Conservation (phyloP, 2,329 filamentous ascomycete species). For the Aspergillus niger region DNA sequence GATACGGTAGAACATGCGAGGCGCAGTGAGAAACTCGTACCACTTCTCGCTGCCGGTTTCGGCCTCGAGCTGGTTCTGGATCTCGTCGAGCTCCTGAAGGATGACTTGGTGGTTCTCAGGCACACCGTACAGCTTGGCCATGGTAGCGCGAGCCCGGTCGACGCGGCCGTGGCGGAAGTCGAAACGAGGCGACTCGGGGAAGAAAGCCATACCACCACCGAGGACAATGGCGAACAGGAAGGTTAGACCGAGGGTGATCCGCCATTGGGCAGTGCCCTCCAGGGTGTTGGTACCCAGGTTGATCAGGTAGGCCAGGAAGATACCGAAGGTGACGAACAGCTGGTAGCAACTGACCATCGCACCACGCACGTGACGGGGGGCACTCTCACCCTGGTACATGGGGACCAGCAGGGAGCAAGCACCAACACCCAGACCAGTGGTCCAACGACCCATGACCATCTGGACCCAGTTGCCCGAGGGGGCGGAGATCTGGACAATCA, state of each 20-base stretch:
- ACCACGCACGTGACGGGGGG: conserved; percentile 50
- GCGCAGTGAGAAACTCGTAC: conserved; percentile 48
- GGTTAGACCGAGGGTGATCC: conserved; percentile 57
- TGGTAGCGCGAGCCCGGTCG: conserved; percentile 54
- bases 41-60: conserved; percentile 48
- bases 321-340: conserved; percentile 51
- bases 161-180: conserved; percentile 58
- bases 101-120: conserved; percentile 57
- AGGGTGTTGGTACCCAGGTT: conserved; percentile 47
- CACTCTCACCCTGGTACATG: conserved; percentile 51
- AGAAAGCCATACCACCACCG: conserved; percentile 56
- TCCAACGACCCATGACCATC: conserved; percentile 46
- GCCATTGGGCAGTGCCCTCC: conserved; percentile 49
- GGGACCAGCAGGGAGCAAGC: conserved; percentile 48
- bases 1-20: conserved; percentile 50
- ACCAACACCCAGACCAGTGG: conserved; percentile 50
- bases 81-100: conserved; percentile 56
- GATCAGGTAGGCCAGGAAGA: conserved; percentile 50
- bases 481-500: conserved; percentile 48
- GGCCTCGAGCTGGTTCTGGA: conserved; percentile 58
- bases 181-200: conserved; percentile 60
- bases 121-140: conserved; percentile 58
- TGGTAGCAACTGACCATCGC: conserved; percentile 51
- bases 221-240: conserved; percentile 60
- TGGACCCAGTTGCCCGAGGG: conserved; percentile 43